Evolutionary conservation across 805 yeast species (phyloP).

Genomic region (Ogataea glucozyma): DNA sequence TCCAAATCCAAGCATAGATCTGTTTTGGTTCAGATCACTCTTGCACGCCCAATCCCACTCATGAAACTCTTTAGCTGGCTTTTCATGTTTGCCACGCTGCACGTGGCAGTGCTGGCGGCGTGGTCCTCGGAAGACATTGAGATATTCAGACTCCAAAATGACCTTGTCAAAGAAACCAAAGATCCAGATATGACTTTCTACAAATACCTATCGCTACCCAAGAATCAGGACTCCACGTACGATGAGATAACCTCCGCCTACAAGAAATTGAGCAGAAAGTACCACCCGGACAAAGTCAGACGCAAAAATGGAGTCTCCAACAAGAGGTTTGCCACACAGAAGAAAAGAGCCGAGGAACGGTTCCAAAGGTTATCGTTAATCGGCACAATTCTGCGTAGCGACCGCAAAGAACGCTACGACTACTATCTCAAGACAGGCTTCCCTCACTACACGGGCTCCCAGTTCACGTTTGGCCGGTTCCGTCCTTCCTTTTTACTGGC

Average conservation of each 20-base stretch:
- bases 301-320: conserved; percentile 39
- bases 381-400: conserved; percentile 68
- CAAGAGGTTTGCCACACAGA: conserved; percentile 27
- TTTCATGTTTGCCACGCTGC: conserved; percentile 4
- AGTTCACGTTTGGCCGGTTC: conserved; percentile 63
- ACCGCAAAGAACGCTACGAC: conserved; percentile 74
- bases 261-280: conserved; percentile 64
- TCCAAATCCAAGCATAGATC: no score
- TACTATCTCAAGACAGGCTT: conserved; percentile 81
- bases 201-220: conserved; percentile 57
- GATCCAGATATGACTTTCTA: conserved; percentile 57
- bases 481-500: conserved; percentile 64
- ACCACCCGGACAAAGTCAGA: conserved; percentile 83
- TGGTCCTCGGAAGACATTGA: conserved; percentile 66
- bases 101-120: conserved; percentile 12
- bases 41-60: no score
- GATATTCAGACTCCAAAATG: conserved; percentile 65
- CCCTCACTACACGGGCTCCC: conserved; percentile 74
- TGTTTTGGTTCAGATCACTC: no score
- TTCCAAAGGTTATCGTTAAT: conserved; percentile 79
- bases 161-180: conserved; percentile 59
- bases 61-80: conserved; percentile 19
- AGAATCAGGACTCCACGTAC: conserved; percentile 42
- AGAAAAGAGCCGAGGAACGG: conserved; percentile 59
- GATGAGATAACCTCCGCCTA: conserved; percentile 66